Conservation (phyloP, 805 yeast species). For the Cyberlindnera amylophila region DNA sequence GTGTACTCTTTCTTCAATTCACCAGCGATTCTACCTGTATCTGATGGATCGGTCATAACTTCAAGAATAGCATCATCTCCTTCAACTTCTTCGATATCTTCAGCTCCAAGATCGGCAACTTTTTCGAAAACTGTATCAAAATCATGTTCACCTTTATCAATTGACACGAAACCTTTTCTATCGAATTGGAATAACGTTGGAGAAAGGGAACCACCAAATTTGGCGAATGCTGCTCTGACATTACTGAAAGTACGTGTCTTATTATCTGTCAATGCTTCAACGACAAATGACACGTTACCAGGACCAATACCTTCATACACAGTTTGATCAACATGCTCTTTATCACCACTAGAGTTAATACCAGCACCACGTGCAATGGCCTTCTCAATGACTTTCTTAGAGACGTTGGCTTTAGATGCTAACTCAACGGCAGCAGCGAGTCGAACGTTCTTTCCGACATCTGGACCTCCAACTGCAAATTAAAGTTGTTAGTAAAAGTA, state of each 20-base stretch:
- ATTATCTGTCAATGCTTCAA: conserved; percentile 87
- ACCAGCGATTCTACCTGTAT: conserved; percentile 58
- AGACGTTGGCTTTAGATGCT: conserved; percentile 71
- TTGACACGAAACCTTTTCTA: conserved; percentile 66
- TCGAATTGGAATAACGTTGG: conserved; percentile 80
- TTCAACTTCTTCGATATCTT: conserved; percentile 59
- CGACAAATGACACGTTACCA: conserved; percentile 81
- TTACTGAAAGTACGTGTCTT: conserved; percentile 75
- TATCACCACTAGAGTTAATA: conserved; percentile 44
- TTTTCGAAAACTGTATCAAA: conserved; percentile 72
- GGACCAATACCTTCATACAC: conserved; percentile 90
- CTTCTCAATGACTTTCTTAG: conserved; percentile 80
- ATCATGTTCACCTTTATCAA: conserved; percentile 37
- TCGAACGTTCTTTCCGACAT: conserved; percentile 54
- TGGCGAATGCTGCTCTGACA: conserved; percentile 71
- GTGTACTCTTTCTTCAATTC: conserved; percentile 49
- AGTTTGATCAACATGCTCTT: conserved; percentile 47
- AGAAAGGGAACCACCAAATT: conserved; percentile 63
- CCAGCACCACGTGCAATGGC: conserved; percentile 87
- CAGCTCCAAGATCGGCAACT: conserved; percentile 69
- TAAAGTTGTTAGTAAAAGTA: conserved; percentile 3
- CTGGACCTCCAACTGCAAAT: conserved; percentile 59
- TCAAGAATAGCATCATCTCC: conserved; percentile 34
- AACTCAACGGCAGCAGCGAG: conserved; percentile 70
- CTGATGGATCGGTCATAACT: conserved; percentile 60